Base-by-base conservation (phyloP, 108 stramenopile genomes). In the Chaetoceros tenuissimus region DNA sequence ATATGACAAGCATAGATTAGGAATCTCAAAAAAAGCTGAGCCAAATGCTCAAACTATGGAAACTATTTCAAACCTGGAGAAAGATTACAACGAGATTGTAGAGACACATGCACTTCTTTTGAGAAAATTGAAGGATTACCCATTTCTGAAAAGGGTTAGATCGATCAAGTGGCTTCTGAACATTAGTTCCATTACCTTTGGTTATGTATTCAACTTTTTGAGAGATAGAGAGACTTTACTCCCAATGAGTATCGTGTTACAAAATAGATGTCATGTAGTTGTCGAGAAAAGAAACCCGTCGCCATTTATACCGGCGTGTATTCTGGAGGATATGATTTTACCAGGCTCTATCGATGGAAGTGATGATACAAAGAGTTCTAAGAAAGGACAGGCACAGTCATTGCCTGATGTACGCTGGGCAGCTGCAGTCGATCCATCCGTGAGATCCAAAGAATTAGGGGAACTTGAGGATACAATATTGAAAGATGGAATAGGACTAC, bases 181-280 rank as follows among this genome's bases (percentile, higher is more conserved):
- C n/a, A 63, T 93, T 17, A 76, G 73, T 40, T 71, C 78, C 3
- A 31, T 77, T 3, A 66, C 87, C 3, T 89, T 85, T 57, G 67
- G 60, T 23, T 62, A 84, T 27, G 58, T 93, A 23, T 71, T 74
- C 7, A 44, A 69, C 0, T 93, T 82, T 53, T 63, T 88, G 31
- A 56, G 61, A 0, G 55, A 43, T n/a, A 63, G 80, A 48, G 70
- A 67, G 3, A 63, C 65, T 3, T 53, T 84, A 19, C 56, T 89
- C 47, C 75, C 84, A 18, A 93, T 93, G 87, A 84, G 69, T 46
- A 68, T 77, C 10, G 68, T 93, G 63, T 59, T 93, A 34, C 87
- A 84, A 63, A 87, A 72, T 51, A 81, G 82, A 28, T 93, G 92
- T 64, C 85, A 87, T 64, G 59, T 93, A 55, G 84, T 85, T 57